phyloP scores from a whole-genome alignment of 1,284 basidiomycete genomes.

The Inonotus obliquus region DNA sequence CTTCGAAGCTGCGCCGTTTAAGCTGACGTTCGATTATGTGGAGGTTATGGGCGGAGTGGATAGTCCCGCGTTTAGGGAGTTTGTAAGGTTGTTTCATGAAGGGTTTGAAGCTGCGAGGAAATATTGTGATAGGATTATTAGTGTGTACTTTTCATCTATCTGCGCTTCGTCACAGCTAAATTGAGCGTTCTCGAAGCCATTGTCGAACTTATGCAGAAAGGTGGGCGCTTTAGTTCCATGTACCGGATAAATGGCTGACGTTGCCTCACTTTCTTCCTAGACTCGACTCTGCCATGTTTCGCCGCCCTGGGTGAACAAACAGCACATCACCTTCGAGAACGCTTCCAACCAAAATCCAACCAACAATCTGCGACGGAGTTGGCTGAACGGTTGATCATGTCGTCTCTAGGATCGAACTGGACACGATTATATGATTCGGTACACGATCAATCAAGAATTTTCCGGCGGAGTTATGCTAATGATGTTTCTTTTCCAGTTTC shows the following conservation, averaged over 20 bases:
- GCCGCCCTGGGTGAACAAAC: conserved; percentile 88
- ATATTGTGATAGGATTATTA: conserved; percentile 95
- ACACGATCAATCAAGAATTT: conserved; percentile 26
- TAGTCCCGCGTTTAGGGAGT: conserved; percentile 77
- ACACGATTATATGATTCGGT: conserved; percentile 90
- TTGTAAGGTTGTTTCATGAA: conserved; percentile 83
- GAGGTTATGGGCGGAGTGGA: conserved; percentile 92
- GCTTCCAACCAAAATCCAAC: conserved; percentile 90
- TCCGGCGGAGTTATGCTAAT: not conserved
- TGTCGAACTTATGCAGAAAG: conserved; percentile 96
- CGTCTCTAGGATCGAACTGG: conserved; percentile 87
- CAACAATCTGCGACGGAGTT: conserved; percentile 86
- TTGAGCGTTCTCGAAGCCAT: conserved; percentile 51
- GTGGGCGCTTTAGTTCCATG: conserved; percentile 36
- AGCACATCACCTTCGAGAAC: conserved; percentile 80
- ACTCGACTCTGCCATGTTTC: conserved; percentile 93
- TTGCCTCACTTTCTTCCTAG: conserved; percentile 37
- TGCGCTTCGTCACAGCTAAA: conserved; percentile 12
- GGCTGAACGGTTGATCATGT: conserved; percentile 83
- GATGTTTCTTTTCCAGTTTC: conserved; percentile 62
- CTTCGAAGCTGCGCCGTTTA: conserved; percentile 99
- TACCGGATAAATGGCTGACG: not conserved
- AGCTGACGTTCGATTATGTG: conserved; percentile 91
- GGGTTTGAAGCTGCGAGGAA: conserved; percentile 94
- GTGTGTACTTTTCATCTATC: conserved; percentile 40